Evolutionary conservation across 2,329 filamentous ascomycete species (phyloP).

Genomic region (Scedosporium dehoogii): DNA sequence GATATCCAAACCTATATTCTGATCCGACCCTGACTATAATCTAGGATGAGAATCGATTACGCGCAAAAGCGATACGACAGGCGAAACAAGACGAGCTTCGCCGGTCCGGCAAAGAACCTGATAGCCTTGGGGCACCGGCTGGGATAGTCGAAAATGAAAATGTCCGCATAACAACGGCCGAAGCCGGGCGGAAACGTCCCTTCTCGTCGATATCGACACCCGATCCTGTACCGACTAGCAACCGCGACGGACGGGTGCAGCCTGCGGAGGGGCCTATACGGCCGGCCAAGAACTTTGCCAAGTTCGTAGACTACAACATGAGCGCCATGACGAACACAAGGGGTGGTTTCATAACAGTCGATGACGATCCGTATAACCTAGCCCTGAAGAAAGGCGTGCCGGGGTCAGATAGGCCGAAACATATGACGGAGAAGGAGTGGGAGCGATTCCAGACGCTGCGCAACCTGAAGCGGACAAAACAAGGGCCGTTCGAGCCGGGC

Average conservation of each 20-base stretch:
- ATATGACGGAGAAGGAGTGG: conserved; percentile 90
- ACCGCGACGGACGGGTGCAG: conserved; percentile 56
- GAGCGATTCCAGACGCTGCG: conserved; percentile 69
- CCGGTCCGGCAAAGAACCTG: conserved; percentile 29
- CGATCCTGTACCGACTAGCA: conserved; percentile 41
- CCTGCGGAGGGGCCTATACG: conserved; percentile 41
- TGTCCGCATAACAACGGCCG: conserved; percentile 40
- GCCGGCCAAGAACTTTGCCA: conserved; percentile 78
- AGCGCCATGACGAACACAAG: conserved; percentile 97
- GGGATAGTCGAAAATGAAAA: conserved; percentile 63
- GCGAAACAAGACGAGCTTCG: conserved; percentile 56
- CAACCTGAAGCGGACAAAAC: conserved; percentile 61
- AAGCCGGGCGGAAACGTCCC: conserved; percentile 53
- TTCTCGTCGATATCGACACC: conserved; percentile 49
- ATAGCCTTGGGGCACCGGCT: conserved; percentile 43
- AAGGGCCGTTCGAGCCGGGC: conserved; percentile 80
- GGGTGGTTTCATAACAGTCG: conserved; percentile 81
- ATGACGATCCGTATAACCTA: conserved; percentile 85
- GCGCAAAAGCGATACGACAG: conserved; percentile 76
- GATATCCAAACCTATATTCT: neutral
- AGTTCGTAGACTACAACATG: conserved; percentile 96
- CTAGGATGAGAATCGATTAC: conserved; percentile 78
- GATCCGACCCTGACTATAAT: conserved; percentile 9
- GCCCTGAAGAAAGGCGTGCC: conserved; percentile 41
- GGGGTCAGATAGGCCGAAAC: conserved; percentile 53